Evolutionary conservation across 2,329 filamentous ascomycete genomes (phyloP), one percentile per base, ranked within the genome.

Genomic region (Triangularia verruculosa): DNA sequence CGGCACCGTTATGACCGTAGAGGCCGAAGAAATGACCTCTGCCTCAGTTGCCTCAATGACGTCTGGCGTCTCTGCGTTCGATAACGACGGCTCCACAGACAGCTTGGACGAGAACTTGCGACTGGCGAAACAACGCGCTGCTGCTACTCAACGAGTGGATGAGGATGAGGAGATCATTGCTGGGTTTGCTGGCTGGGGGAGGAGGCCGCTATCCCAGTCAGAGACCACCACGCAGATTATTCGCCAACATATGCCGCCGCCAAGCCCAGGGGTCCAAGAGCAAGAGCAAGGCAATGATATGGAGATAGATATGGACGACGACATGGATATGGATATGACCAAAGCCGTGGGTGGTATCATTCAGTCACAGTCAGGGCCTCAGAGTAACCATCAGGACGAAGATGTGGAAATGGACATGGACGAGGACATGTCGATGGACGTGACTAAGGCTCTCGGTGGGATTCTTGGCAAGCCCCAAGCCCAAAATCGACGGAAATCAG

Each of bases 341-440:
- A 74, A 73, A n/a, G 77, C 78, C 13, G 68, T 82, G 61, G 79
- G 80, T 12, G 76, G 77, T 1, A 81, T 83, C 58, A 65, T 83
- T 34, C 61, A 63, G 25, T 47, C 67, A 30, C 39, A 67, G 27
- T 34, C 34, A 27, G 55, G 62, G 34, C 62, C 67, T 6, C 78
- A 83, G 24, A 83, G 84, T 2, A 58, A 82, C 24, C 82, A 84
- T 4, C 53, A 64, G 20, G 61, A 66, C 20, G 84, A 86, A 67
- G 91, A 93, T 54, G 25, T 54, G 51, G 51, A 59, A 47, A 88
- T 95, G 82, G 94, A 91, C 24, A 97, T 97, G 94, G 94, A 93
- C 43, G 34, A 34, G 57, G 57, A 59, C 57, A 88, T 96, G 82
- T 95, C 92, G 22, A 97, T 98, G 94, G 94, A 98, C 70, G 91